Conservation (phyloP, 768 basidiomycete genomes). For the Dioszegia hungarica region DNA sequence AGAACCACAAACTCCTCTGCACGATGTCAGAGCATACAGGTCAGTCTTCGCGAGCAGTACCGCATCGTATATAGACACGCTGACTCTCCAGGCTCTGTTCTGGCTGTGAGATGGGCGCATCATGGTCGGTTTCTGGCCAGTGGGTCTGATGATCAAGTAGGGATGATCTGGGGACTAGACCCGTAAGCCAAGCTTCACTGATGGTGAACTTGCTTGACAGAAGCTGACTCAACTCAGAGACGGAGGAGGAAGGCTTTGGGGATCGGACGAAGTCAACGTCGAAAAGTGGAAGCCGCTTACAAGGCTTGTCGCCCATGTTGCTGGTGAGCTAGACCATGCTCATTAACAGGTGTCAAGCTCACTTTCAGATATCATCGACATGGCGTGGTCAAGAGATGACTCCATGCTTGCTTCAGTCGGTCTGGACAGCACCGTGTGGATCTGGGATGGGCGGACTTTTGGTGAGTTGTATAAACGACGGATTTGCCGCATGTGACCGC, state of each 20-base stretch:
- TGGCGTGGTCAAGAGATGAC: conserved; percentile 93
- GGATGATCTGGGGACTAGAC: conserved; percentile 96
- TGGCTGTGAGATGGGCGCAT: conserved; percentile 88
- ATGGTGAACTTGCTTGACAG: background rate
- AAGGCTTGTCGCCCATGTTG: conserved; percentile 86
- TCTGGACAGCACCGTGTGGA: conserved; percentile 79
- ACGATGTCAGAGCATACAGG: conserved; percentile 92
- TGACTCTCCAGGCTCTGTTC: conserved; percentile 58
- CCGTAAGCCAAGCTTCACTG: conserved; percentile 58
- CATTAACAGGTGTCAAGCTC: too few species aligned
- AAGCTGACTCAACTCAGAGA: conserved; percentile 53
- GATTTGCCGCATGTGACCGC: background rate
- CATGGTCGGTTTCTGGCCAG: conserved; percentile 90
- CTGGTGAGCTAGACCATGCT: conserved; percentile 58
- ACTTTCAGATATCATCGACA: conserved; percentile 76
- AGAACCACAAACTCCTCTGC: conserved; percentile 76
- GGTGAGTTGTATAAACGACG: conserved; percentile 54
- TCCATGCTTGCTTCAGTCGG: conserved; percentile 89
- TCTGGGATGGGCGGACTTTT: conserved; percentile 91
- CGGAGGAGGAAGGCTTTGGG: conserved; percentile 83
- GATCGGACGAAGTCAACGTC: conserved; percentile 89
- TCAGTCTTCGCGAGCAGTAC: too few species aligned
- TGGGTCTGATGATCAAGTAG: conserved; percentile 90
- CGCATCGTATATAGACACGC: too few species aligned
- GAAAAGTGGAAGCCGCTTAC: conserved; percentile 96